phyloP scores from a whole-genome alignment of 257 asterid species.

The Jaltomata sinuosa region DNA sequence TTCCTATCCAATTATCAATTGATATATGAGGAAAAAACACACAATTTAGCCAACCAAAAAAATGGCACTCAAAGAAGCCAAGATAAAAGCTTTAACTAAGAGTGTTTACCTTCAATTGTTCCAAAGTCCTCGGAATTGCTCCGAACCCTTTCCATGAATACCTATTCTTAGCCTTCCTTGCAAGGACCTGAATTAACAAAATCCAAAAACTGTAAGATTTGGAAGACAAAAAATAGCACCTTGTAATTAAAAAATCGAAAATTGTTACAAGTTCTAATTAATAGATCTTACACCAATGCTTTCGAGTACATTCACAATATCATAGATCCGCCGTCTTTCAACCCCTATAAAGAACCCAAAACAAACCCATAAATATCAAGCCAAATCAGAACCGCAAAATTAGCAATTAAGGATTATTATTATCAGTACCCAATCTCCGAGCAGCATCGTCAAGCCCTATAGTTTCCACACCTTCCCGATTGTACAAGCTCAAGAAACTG shows the following conservation, averaged over 20 bases:
- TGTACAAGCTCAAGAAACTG: slow-evolving; percentile 77
- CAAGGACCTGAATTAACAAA: slow-evolving; percentile 49
- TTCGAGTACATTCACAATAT: slow-evolving; percentile 87
- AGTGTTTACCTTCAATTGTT: slow-evolving; percentile 48
- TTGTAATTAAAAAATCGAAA: neutral
- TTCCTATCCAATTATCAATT: slow-evolving; percentile 26
- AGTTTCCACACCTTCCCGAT: slow-evolving; percentile 69
- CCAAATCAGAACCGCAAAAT: neutral
- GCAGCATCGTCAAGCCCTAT: slow-evolving; percentile 97
- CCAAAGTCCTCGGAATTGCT: slow-evolving; percentile 69
- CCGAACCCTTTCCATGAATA: slow-evolving; percentile 93
- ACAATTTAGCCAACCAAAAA: neutral
- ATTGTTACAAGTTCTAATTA: neutral
- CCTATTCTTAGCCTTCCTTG: slow-evolving; percentile 74
- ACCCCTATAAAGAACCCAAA: slow-evolving; percentile 41
- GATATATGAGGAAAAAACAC: neutral
- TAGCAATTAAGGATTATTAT: neutral
- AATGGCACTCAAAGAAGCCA: neutral
- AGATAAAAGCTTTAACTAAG: neutral
- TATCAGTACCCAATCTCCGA: slow-evolving; percentile 46
- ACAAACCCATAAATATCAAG: neutral
- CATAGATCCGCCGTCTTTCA: slow-evolving; percentile 97
- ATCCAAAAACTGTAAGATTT: neutral
- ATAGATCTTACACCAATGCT: slow-evolving; percentile 81
- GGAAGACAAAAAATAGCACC: neutral